A percentile compares a stretch with the other conserved stretches of the same genome.
These are phyloP conservation scores for Parasitella parasitica DNA, from an alignment of 371 early-diverging fungal species.

Conservation along the genomic window DNA sequence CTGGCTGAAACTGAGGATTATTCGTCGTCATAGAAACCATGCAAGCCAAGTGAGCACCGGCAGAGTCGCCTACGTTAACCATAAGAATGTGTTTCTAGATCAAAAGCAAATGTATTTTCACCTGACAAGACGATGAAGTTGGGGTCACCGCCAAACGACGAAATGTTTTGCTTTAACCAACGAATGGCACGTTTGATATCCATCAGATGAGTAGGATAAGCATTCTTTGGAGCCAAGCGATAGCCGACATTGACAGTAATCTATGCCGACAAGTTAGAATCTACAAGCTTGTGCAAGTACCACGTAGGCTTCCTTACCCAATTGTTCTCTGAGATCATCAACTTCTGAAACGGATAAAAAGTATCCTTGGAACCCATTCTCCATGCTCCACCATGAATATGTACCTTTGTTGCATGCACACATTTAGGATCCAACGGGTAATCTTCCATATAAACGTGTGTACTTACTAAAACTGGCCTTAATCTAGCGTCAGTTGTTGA, in stretches of 20 bases:
- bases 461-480: slow-evolving; percentile 46
- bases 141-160: slow-evolving; percentile 70
- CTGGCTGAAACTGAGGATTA: slow-evolving; percentile 63
- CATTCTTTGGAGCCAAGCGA: slow-evolving; percentile 55
- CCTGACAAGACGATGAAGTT: slow-evolving; percentile 63
- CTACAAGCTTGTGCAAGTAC: too few species aligned
- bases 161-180: slow-evolving; percentile 66
- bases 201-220: slow-evolving; percentile 64
- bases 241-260: slow-evolving; percentile 69
- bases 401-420: slow-evolving; percentile 23
- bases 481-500: slow-evolving; percentile 2
- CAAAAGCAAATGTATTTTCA: too few species aligned
- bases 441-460: neutral
- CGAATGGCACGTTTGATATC: slow-evolving; percentile 76
- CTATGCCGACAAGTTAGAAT: slow-evolving; percentile 40
- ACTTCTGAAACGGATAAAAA: slow-evolving; percentile 41
- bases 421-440: neutral
- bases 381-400: slow-evolving; percentile 71
- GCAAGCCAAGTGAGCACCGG: slow-evolving; percentile 71
- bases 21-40: slow-evolving; percentile 67
- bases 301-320: too few species aligned
- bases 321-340: slow-evolving; percentile 31
- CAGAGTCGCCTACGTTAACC: slow-evolving; percentile 50
- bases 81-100: too few species aligned
- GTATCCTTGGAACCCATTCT: slow-evolving; percentile 46